Evolutionary conservation across 495 filamentous ascomycete genomes (phyloP).

Genomic region (Xylona heveae): DNA sequence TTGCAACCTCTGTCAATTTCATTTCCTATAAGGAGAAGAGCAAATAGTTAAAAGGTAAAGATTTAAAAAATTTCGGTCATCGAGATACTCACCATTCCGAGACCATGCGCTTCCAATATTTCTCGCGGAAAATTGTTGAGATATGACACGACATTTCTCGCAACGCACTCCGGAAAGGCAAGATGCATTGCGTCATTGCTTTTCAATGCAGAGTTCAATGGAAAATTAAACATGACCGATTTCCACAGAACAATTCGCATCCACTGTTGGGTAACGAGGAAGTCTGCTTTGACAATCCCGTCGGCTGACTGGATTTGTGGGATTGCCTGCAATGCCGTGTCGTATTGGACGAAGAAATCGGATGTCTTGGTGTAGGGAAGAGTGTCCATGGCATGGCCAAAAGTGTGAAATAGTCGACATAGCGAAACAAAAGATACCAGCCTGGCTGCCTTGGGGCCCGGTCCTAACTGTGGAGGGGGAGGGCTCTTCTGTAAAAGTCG

Average conservation of each 20-base stretch:
- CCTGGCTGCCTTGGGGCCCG: background rate
- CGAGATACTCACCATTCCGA: background rate
- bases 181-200: background rate
- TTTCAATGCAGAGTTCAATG: background rate
- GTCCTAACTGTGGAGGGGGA: background rate
- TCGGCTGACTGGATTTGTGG: too few species aligned
- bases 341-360: too few species aligned
- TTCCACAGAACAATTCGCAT: background rate
- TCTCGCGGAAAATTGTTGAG: background rate
- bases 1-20: background rate
- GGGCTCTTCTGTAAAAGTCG: background rate
- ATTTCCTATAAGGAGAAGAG: background rate
- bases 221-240: background rate
- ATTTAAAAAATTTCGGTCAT: too few species aligned
- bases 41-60: too few species aligned
- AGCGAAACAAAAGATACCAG: background rate
- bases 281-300: too few species aligned
- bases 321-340: too few species aligned
- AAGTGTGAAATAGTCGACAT: background rate
- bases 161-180: background rate
- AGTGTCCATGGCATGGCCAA: background rate
- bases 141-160: background rate
- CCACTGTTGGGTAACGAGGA: conserved; percentile 1
- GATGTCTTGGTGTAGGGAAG: too few species aligned
- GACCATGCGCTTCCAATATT: background rate